Evolutionary conservation across 257 asterid genomes (phyloP).

Genomic region (Nyctanthes arbortristis): DNA sequence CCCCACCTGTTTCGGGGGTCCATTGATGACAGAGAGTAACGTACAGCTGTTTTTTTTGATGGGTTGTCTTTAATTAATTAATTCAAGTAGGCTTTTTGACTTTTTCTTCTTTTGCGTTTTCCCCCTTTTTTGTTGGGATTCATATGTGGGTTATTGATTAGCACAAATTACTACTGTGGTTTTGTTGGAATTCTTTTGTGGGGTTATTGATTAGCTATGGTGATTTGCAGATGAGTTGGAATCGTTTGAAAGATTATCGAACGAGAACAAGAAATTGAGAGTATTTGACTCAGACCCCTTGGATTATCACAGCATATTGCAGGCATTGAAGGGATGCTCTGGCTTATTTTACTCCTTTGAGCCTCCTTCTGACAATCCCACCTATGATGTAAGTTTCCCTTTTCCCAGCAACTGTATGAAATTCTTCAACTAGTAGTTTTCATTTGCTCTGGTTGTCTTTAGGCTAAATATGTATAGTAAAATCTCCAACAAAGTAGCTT

Average conservation of each 20-base stretch:
- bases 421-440: not conserved
- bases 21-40: too few species aligned
- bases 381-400: slow-evolving; percentile 67
- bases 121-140: too few species aligned
- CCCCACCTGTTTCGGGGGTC: not conserved
- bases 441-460: not conserved
- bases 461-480: not conserved
- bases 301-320: slow-evolving; percentile 56
- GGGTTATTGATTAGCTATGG: too few species aligned
- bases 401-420: not conserved
- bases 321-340: slow-evolving; percentile 76
- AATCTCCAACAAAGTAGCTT: too few species aligned
- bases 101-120: not conserved
- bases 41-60: not conserved
- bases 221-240: too few species aligned
- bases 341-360: slow-evolving; percentile 89
- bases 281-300: too few species aligned
- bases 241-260: too few species aligned
- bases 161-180: too few species aligned
- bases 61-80: not conserved
- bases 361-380: slow-evolving; percentile 70
- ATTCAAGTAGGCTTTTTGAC: too few species aligned
- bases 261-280: too few species aligned
- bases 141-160: too few species aligned
- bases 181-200: too few species aligned